Base-by-base conservation (phyloP, 1,284 basidiomycete species). In the Ceratobasidium sp. region DNA sequence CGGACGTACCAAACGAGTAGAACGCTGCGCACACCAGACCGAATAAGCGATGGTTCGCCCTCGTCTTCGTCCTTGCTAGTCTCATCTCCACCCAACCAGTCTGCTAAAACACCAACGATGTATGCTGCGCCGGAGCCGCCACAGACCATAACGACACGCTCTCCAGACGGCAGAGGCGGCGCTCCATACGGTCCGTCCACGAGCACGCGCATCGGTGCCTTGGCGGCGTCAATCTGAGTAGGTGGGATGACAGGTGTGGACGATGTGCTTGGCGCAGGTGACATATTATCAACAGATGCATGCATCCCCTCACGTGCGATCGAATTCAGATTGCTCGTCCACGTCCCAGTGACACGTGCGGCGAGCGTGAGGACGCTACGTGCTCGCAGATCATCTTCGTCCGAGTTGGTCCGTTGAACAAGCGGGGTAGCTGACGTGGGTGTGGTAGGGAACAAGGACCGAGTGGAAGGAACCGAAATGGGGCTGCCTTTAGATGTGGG, bases 111-210 rank as follows among this genome's bases (percentile, higher is more conserved):
- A 0, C 90, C 91, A 12, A 93, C 84, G 0, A 89, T 89, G 83
- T 92, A 92, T 3, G 91, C 92, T 56, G 88, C 89, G 3, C 92
- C 92, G 9, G 90, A 89, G 1, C 92, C 92, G 12, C 92, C 92
- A 0, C 91, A 90, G 44, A 93, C 84, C 42, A 93, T 86, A n/a
- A 93, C 80, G n/a, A 90, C 90, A 42, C 76, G 73, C 39, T 78
- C 71, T 13, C 87, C 88, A 10, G 90, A 83, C 80, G 91, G 89
- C 76, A 92, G 81, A 42, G 87, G 86, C 58, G 88, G 89, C 0
- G 91, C 91, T 20, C 91, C 92, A 81, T 93, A 93, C 0, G 92
- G 91, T 0, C 92, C 92, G 75, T 93, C 91, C 58, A 93, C 82
- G 87, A 92, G 89, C n/a, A 91, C 88, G 80, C 86, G 86, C 1